phyloP scores from a whole-genome alignment of 164 flowering plant genomes.

The Kalanchoe fedtschenkoi region DNA sequence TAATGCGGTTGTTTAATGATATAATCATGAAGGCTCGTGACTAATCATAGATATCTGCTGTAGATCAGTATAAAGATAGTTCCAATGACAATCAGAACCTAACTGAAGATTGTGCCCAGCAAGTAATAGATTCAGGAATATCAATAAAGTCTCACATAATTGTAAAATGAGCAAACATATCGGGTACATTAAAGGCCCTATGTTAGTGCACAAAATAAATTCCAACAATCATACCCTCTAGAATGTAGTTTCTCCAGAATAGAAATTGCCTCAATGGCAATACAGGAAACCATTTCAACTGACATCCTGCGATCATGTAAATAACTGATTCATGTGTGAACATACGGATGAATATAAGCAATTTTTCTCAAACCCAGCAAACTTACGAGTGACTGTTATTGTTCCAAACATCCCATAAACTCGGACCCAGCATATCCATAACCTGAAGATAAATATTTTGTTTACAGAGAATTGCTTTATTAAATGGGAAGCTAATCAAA shows the following conservation, averaged over 20 bases:
- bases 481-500: not conserved
- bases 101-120: no score
- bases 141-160: not conserved
- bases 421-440: conserved; percentile 66
- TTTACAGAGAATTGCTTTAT: not conserved
- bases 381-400: conserved; percentile 35
- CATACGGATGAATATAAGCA: not conserved
- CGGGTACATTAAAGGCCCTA: not conserved
- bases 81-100: no score
- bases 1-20: no score
- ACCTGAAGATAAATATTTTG: conserved; percentile 34
- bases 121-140: no score
- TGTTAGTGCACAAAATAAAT: not conserved
- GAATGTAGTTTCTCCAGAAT: conserved; percentile 60
- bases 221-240: conserved; percentile 30
- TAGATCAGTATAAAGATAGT: no score
- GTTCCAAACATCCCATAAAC: conserved; percentile 64
- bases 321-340: not conserved
- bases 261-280: conserved; percentile 60
- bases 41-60: no score
- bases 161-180: not conserved
- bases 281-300: conserved; percentile 58
- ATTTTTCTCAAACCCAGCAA: not conserved
- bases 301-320: conserved; percentile 37
- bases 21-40: no score